Evolutionary conservation across 768 basidiomycete species (phyloP).

Genomic region (Mycena chlorophos): DNA sequence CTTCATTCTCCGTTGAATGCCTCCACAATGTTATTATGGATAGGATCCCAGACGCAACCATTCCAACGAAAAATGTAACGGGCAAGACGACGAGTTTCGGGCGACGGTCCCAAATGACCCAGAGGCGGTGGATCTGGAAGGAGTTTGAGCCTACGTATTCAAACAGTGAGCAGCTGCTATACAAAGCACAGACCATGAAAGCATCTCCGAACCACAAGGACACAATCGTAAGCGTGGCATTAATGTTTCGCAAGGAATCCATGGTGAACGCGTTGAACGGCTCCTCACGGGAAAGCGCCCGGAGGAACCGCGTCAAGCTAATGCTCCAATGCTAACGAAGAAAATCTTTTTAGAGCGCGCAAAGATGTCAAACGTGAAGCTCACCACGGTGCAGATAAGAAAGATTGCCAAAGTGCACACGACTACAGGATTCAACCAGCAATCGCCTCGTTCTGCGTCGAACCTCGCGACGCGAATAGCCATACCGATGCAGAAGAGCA

Average conservation of each 20-base stretch:
- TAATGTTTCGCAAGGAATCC: not conserved
- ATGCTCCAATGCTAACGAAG: slow-evolving; percentile 6
- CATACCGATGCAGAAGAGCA: not conserved
- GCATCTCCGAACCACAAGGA: slow-evolving; percentile 9
- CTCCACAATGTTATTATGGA: not conserved
- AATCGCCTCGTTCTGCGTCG: not conserved
- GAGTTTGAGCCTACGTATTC: not conserved
- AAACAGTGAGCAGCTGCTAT: not conserved
- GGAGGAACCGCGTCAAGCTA: not conserved
- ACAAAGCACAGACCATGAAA: slow-evolving; percentile 1
- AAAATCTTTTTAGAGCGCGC: not conserved
- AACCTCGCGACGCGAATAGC: not conserved
- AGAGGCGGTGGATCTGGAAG: slow-evolving; percentile 9
- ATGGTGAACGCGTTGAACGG: not conserved
- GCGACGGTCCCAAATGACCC: slow-evolving; percentile 7
- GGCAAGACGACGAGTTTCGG: not conserved
- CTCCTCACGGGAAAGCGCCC: no score
- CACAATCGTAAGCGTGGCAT: not conserved
- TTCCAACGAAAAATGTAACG: not conserved
- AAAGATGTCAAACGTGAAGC: not conserved
- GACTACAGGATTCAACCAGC: slow-evolving; percentile 10
- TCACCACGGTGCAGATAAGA: not conserved
- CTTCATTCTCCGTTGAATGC: no score
- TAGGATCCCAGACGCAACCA: not conserved
- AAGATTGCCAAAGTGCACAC: slow-evolving; percentile 7